phyloP scores from a whole-genome alignment of 2,329 filamentous ascomycete genomes.

The Emmonsiellopsis sp. region DNA sequence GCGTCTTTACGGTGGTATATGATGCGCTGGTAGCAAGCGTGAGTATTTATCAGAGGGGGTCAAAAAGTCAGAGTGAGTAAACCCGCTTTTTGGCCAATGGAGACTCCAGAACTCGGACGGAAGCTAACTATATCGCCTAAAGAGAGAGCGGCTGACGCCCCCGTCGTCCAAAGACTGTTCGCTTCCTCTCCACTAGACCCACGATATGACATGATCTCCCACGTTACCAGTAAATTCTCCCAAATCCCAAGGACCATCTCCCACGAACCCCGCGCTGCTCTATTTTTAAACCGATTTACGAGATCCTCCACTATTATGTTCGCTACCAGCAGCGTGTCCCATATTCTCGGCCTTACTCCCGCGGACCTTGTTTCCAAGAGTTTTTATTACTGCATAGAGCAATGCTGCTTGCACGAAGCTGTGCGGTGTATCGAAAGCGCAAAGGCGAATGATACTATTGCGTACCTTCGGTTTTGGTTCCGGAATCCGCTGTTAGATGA shows the following conservation, averaged over 20 bases:
- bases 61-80: conserved; percentile 63
- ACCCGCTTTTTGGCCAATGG: not conserved
- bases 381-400: conserved; percentile 80
- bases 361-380: conserved; percentile 64
- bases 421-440: conserved; percentile 73
- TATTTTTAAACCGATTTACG: conserved; percentile 81
- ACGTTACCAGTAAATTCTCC: conserved; percentile 70
- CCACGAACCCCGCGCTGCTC: conserved; percentile 71
- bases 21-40: conserved; percentile 80
- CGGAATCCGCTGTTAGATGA: conserved; percentile 57
- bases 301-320: conserved; percentile 78
- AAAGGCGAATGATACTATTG: conserved; percentile 84
- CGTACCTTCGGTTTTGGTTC: conserved; percentile 79
- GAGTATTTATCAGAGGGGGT: conserved; percentile 62
- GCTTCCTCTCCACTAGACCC: conserved; percentile 73
- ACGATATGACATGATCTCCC: conserved; percentile 81
- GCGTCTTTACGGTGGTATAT: conserved; percentile 81
- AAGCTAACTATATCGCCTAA: conserved; percentile 1
- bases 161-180: conserved; percentile 69
- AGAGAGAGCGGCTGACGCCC: conserved; percentile 71
- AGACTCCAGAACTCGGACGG: not conserved
- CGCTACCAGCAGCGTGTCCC: conserved; percentile 64
- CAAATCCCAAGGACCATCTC: conserved; percentile 44
- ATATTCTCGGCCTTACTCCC: conserved; percentile 65
- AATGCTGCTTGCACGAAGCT: conserved; percentile 66